These are phyloP conservation scores for Lachnellula subtilissima DNA, from an alignment of 2,329 filamentous ascomycete genomes.

Conservation along the genomic window DNA sequence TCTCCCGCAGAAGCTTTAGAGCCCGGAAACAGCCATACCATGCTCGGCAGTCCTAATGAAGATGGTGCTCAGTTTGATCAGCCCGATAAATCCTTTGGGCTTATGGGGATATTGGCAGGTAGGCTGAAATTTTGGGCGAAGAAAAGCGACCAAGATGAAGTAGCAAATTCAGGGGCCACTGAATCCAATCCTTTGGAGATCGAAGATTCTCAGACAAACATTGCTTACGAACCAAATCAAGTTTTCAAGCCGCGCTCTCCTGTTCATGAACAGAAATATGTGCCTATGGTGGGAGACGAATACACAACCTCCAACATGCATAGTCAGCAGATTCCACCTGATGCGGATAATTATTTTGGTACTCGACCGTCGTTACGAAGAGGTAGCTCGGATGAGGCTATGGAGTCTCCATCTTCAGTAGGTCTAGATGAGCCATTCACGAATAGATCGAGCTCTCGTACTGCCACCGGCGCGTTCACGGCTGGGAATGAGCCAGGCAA, in stretches of 20 bases:
- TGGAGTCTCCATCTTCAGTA: not conserved
- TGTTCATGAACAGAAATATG: not conserved
- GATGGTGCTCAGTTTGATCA: not conserved
- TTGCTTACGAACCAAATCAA: not conserved
- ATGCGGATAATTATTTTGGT: not conserved
- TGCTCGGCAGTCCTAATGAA: not conserved
- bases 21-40: no score
- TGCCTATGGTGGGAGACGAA: not conserved
- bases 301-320: not conserved
- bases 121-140: not conserved
- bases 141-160: not conserved
- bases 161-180: not conserved
- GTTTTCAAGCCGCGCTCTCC: not conserved
- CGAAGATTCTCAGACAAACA: slow-evolving; percentile 6
- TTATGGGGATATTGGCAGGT: not conserved
- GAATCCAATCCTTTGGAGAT: slow-evolving; percentile 2
- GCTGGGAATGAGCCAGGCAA: not conserved
- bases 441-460: not conserved
- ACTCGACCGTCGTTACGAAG: no score
- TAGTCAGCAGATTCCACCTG: not conserved
- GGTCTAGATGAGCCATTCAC: not conserved
- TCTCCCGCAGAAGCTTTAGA: not conserved
- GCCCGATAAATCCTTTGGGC: not conserved
- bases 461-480: not conserved
- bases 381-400: not conserved